Base-by-base conservation (phyloP, 768 basidiomycete genomes). In the Suillus subalutaceus region DNA sequence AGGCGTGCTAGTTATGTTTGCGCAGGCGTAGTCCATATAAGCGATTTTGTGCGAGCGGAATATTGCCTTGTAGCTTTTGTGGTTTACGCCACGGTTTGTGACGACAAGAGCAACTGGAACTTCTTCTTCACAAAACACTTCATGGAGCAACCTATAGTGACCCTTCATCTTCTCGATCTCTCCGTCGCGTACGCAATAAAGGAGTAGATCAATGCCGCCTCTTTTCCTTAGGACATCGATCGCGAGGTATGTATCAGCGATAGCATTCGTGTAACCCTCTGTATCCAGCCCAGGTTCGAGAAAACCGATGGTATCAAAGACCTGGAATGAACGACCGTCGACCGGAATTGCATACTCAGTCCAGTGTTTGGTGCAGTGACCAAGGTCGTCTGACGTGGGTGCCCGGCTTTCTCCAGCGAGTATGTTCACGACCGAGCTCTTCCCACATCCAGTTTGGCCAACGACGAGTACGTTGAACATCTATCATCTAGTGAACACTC, bases 141-240 rank as follows among this genome's bases (percentile, higher is more conserved):
- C 73, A 40, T 74, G 66, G 68, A 83, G 73, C 10, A 83, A 61
- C 66, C 71, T 72, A 69, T 79, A 83, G 63, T 58, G 10, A 16
- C 64, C 72, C 32, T 20, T 35, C 59, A 83, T 82, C 52, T 72
- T 74, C 30, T 74, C 69, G 23, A 76, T 79, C n/a, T 77, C 71
- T 3, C 80, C 79, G 26, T 72, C 78, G n/a, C 79, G 77, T 65
- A 81, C 73, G 62, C 77, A 77, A 63, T 77, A 81, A 3, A 83
- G 68, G 40, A 84, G 70, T 30, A 84, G 77, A 66, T 74, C 78
- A 30, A 84, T 60, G 13, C 64, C 46, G 13, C 26, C 72, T 6
- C 83, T 81, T 5, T 68, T 65, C 32, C 71, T 66, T 38, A 83
- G 66, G 32, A 66, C 72, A 52, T 68, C 70, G 67, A 85, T 67